phyloP scores from a whole-genome alignment of 495 filamentous ascomycete genomes.

The Trichoderma asperelloides region DNA sequence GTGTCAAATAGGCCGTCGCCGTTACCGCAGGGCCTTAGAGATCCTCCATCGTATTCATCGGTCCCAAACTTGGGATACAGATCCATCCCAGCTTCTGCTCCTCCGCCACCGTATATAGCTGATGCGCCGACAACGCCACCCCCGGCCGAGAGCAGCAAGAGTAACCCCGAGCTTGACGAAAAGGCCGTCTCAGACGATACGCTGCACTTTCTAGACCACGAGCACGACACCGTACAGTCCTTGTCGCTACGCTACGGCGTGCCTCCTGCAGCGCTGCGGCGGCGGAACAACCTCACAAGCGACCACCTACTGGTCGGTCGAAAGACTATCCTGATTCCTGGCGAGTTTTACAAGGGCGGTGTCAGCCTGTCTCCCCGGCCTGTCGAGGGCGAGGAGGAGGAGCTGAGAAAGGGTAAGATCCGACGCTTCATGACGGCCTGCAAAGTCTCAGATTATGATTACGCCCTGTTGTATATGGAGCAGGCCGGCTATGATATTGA shows the following conservation, averaged over 20 bases:
- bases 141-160: not conserved
- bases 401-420: conserved; percentile 53
- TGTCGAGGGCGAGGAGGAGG: conserved; percentile 59
- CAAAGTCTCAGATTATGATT: conserved; percentile 65
- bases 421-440: conserved; percentile 62
- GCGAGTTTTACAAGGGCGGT: conserved; percentile 51
- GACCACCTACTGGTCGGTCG: conserved; percentile 60
- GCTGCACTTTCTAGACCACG: conserved; percentile 58
- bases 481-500: conserved; percentile 57
- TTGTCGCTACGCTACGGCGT: conserved; percentile 61
- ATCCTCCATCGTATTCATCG: conserved; percentile 51
- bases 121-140: not conserved
- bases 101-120: conserved; percentile 34
- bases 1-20: conserved; percentile 37
- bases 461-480: conserved; percentile 61
- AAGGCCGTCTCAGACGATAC: conserved; percentile 36
- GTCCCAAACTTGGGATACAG: conserved; percentile 19
- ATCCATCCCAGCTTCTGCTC: conserved; percentile 17
- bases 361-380: conserved; percentile 56
- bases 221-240: conserved; percentile 51
- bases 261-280: conserved; percentile 44
- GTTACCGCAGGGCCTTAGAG: conserved; percentile 43
- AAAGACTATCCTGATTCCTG: conserved; percentile 58
- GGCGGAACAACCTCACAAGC: conserved; percentile 51
- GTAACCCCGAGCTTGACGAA: not conserved